phyloP scores from a whole-genome alignment of 225 moss, liverwort and hornwort genomes.

The Bryum argenteum region DNA sequence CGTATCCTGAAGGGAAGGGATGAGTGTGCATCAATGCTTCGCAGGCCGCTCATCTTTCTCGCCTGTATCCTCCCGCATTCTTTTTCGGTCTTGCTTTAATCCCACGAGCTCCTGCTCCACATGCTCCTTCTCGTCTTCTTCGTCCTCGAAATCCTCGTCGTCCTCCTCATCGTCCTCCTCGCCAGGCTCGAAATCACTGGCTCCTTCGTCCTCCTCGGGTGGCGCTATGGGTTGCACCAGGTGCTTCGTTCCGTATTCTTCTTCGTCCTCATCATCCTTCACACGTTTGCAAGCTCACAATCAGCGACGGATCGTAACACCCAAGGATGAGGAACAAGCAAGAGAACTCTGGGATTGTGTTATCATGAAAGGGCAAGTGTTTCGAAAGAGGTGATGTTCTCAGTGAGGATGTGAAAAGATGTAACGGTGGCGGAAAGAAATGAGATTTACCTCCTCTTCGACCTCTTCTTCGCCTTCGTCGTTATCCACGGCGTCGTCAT shows the following conservation, averaged over 20 bases:
- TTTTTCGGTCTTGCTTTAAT: conserved; percentile 54
- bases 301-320: too few relatives aligned
- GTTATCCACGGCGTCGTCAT: conserved; percentile 62
- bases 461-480: conserved; percentile 60
- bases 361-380: too few relatives aligned
- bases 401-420: too few relatives aligned
- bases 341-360: too few relatives aligned
- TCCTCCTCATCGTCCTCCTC: conserved; percentile 72
- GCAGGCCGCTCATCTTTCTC: conserved; percentile 66
- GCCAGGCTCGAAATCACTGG: conserved; percentile 83
- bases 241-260: conserved; percentile 77
- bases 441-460: conserved; percentile 52
- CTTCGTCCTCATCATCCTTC: conserved; percentile 66
- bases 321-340: too few relatives aligned
- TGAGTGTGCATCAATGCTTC: conserved; percentile 64
- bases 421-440: too few relatives aligned
- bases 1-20: too few relatives aligned
- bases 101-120: conserved; percentile 51
- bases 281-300: neutral
- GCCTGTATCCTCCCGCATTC: conserved; percentile 66
- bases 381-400: too few relatives aligned
- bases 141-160: conserved; percentile 73
- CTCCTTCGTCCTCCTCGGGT: conserved; percentile 82
- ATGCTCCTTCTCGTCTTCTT: conserved; percentile 58
- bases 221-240: conserved; percentile 77